These are phyloP conservation scores for Elongisporangium undulatum DNA, from an alignment of 352 stramenopile species.

Conservation along the genomic window DNA sequence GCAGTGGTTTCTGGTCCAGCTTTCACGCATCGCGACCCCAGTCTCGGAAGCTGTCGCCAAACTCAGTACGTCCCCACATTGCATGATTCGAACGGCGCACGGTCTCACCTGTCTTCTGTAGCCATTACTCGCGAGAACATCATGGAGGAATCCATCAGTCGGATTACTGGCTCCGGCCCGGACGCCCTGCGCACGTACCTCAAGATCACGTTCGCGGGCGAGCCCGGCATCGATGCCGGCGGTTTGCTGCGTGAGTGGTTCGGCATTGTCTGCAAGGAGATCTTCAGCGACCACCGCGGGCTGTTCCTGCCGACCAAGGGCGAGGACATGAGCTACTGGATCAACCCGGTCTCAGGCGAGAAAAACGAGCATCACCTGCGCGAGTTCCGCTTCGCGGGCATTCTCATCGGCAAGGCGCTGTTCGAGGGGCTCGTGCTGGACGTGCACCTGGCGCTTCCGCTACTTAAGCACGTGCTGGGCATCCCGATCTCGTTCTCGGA, in stretches of 20 bases:
- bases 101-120: conserved; percentile 9
- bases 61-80: conserved; percentile 33
- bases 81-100: neutral
- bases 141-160: conserved; percentile 43
- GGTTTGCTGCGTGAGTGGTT: conserved; percentile 71
- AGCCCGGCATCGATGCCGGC: conserved; percentile 62
- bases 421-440: conserved; percentile 64
- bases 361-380: conserved; percentile 38
- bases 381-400: conserved; percentile 58
- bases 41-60: conserved; percentile 60
- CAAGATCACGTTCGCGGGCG: conserved; percentile 61
- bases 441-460: conserved; percentile 51
- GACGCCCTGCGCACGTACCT: conserved; percentile 59
- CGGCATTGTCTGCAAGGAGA: conserved; percentile 41
- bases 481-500: conserved; percentile 79
- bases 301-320: conserved; percentile 57
- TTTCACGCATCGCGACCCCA: conserved; percentile 59
- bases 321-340: conserved; percentile 69
- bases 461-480: conserved; percentile 66
- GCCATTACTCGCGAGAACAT: conserved; percentile 50
- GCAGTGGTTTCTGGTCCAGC: conserved; percentile 76
- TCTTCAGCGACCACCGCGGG: conserved; percentile 49
- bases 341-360: conserved; percentile 49
- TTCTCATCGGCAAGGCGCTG: conserved; percentile 59
- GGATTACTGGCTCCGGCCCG: conserved; percentile 30